These are phyloP conservation scores for Aspergillus neotritici DNA, from an alignment of 2,329 filamentous ascomycete genomes.

Conservation along the genomic window DNA sequence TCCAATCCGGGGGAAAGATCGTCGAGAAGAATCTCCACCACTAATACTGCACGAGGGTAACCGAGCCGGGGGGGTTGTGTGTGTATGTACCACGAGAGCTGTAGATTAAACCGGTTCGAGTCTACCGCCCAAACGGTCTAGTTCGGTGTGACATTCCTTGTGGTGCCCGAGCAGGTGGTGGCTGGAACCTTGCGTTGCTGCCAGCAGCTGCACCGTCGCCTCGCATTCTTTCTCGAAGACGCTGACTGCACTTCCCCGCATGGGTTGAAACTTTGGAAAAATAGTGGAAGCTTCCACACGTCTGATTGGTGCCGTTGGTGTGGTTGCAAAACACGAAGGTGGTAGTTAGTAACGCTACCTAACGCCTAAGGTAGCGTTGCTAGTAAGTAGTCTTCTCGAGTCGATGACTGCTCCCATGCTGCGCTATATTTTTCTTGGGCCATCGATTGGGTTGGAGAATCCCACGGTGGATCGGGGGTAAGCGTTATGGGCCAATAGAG, in stretches of 20 bases:
- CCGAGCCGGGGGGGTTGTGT: neutral
- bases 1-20: conserved; percentile 13
- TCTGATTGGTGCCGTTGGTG: too few relatives aligned
- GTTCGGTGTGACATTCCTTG: conserved; percentile 4
- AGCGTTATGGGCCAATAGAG: too few relatives aligned
- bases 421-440: too few relatives aligned
- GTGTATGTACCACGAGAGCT: too few relatives aligned
- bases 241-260: neutral
- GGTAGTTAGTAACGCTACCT: too few relatives aligned
- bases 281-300: too few relatives aligned
- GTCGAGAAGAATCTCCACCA: conserved; percentile 12
- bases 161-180: neutral
- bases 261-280: neutral
- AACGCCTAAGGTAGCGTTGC: too few relatives aligned
- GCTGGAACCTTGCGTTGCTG: neutral
- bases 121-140: neutral
- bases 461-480: too few relatives aligned
- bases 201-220: neutral
- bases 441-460: too few relatives aligned
- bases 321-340: too few relatives aligned
- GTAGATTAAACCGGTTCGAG: neutral
- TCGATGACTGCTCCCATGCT: too few relatives aligned
- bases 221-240: neutral
- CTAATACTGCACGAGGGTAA: conserved; percentile 4
- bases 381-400: too few relatives aligned